These are phyloP conservation scores for Phlebiopsis flavidoalba DNA, from an alignment of 768 basidiomycete genomes.

Conservation along the genomic window DNA sequence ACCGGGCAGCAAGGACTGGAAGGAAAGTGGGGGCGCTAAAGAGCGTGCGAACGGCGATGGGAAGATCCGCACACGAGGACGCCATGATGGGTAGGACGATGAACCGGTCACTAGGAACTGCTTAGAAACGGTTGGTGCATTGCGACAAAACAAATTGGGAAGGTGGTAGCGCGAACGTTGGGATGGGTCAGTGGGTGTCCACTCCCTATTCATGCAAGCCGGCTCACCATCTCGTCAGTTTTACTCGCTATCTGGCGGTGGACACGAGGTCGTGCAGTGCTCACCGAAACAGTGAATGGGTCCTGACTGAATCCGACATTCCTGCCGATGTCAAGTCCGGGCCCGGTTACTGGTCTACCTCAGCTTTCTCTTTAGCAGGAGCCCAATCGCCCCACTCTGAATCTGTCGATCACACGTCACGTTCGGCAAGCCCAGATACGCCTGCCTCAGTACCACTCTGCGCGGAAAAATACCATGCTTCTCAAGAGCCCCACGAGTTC, in stretches of 20 bases:
- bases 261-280: slow-evolving; percentile 79
- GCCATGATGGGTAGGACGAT: slow-evolving; percentile 34
- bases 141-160: slow-evolving; percentile 98
- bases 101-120: slow-evolving; percentile 71
- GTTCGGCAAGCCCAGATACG: neutral
- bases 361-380: neutral
- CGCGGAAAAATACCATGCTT: neutral
- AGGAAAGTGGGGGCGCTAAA: slow-evolving; percentile 28
- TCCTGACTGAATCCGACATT: slow-evolving; percentile 28
- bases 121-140: slow-evolving; percentile 85
- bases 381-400: neutral
- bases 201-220: neutral
- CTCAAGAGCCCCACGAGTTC: neutral
- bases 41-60: neutral
- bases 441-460: neutral
- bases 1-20: slow-evolving; percentile 18
- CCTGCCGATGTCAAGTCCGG: slow-evolving; percentile 17
- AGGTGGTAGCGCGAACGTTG: slow-evolving; percentile 62
- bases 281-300: slow-evolving; percentile 68
- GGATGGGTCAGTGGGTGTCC: slow-evolving; percentile 68
- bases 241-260: slow-evolving; percentile 82
- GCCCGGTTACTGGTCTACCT: slow-evolving; percentile 3
- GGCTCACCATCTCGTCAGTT: slow-evolving; percentile 35
- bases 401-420: neutral
- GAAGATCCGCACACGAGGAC: slow-evolving; percentile 12